Evolutionary conservation across 164 flowering plant genomes (phyloP).

Genomic region (Saururus chinensis): DNA sequence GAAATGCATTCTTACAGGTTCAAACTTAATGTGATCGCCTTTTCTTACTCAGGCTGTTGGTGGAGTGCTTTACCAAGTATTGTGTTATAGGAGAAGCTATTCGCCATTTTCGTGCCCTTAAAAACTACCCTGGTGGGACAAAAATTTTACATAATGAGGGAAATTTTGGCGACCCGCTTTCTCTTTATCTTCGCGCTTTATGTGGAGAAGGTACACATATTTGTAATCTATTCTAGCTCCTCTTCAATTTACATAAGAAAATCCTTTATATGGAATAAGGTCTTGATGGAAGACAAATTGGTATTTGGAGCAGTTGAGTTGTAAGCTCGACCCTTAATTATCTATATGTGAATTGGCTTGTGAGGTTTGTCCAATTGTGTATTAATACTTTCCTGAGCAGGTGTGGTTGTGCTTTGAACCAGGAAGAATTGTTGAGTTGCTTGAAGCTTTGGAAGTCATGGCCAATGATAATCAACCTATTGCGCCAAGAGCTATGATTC

Average conservation of each 20-base stretch:
- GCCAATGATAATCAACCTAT: conserved; percentile 74
- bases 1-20: too few species aligned
- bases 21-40: not conserved
- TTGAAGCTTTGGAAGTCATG: conserved; percentile 94
- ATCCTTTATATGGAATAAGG: too few species aligned
- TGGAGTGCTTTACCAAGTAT: conserved; percentile 96
- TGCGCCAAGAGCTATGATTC: conserved; percentile 93
- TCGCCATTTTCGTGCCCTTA: conserved; percentile 91
- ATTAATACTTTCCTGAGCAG: conserved; percentile 9
- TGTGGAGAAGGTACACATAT: conserved; percentile 78
- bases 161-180: conserved; percentile 88
- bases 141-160: conserved; percentile 63
- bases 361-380: not conserved
- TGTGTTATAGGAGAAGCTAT: conserved; percentile 81
- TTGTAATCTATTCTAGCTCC: not conserved
- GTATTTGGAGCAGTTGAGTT: too few species aligned
- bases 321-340: not conserved
- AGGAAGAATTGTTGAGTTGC: conserved; percentile 84
- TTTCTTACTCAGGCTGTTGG: conserved; percentile 51
- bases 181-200: conserved; percentile 86
- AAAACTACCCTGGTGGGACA: conserved; percentile 67
- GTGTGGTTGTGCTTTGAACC: conserved; percentile 13
- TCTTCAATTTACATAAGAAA: not conserved
- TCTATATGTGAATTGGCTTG: not conserved
- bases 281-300: too few species aligned